phyloP scores from a whole-genome alignment of 345 rosid species.

The Linum tenue region DNA sequence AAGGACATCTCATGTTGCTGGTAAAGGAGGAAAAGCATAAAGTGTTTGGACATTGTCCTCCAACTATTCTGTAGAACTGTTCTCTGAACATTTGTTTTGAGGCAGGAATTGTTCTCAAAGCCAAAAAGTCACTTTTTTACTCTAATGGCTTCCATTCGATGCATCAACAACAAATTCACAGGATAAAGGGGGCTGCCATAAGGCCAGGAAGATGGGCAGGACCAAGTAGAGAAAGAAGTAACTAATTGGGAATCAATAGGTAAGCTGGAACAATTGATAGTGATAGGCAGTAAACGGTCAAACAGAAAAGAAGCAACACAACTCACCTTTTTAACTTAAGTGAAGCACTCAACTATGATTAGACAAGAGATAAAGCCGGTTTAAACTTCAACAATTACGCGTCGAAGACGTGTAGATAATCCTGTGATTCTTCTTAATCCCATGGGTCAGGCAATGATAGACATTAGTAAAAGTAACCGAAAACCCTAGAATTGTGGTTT shows the following conservation, averaged over 20 bases:
- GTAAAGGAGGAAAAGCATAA: slow-evolving; percentile 11
- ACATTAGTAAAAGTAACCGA: no score
- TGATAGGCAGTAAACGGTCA: slow-evolving; percentile 3
- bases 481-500: no score
- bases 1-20: slow-evolving; percentile 27
- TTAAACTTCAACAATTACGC: not conserved
- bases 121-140: slow-evolving; percentile 1
- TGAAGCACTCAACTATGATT: not conserved
- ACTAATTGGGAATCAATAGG: slow-evolving; percentile 12
- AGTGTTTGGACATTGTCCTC: slow-evolving; percentile 22
- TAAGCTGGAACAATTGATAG: slow-evolving; percentile 8
- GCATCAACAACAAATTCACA: slow-evolving; percentile 18
- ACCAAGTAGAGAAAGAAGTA: slow-evolving; percentile 12
- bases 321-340: slow-evolving; percentile 6
- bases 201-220: no score
- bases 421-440: no score
- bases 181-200: not conserved
- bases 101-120: not conserved
- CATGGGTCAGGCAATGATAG: no score
- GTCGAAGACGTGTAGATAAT: no score
- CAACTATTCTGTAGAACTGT: slow-evolving; percentile 25
- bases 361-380: not conserved
- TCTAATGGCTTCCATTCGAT: slow-evolving; percentile 9
- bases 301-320: slow-evolving; percentile 16
- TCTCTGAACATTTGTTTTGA: slow-evolving; percentile 26